These are phyloP conservation scores for Fusarium nematophilum DNA, from an alignment of 2,329 filamentous ascomycete genomes.

Conservation along the genomic window DNA sequence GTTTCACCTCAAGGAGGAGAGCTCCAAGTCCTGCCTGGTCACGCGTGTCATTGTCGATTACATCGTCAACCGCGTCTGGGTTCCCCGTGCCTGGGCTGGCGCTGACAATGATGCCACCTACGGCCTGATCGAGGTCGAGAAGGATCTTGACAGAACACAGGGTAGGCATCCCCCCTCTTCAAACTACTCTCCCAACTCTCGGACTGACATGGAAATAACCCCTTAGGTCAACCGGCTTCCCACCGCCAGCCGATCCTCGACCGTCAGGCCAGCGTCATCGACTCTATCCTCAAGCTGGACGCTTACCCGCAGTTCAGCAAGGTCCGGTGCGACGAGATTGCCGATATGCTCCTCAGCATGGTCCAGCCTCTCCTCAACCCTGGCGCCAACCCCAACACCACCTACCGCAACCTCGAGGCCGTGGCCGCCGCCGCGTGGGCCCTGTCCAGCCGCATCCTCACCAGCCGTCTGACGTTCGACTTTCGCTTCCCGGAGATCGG, in stretches of 20 bases:
- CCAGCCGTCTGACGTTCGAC: slow-evolving; percentile 56
- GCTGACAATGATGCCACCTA: slow-evolving; percentile 50
- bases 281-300: slow-evolving; percentile 51
- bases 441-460: slow-evolving; percentile 60
- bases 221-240: slow-evolving; percentile 48
- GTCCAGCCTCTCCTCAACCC: slow-evolving; percentile 55
- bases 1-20: slow-evolving; percentile 53
- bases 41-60: slow-evolving; percentile 57
- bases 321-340: slow-evolving; percentile 55
- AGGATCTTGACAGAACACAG: slow-evolving; percentile 50
- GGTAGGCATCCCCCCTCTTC: slow-evolving; percentile 39
- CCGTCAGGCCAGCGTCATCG: slow-evolving; percentile 51
- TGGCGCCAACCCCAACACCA: slow-evolving; percentile 47
- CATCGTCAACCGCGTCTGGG: slow-evolving; percentile 56
- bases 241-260: slow-evolving; percentile 55
- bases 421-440: slow-evolving; percentile 58
- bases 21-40: slow-evolving; percentile 56
- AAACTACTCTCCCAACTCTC: background rate
- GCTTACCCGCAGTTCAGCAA: slow-evolving; percentile 46
- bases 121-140: slow-evolving; percentile 51
- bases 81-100: slow-evolving; percentile 53
- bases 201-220: slow-evolving; percentile 19
- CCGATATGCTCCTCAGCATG: slow-evolving; percentile 52
- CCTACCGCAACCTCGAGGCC: slow-evolving; percentile 56
- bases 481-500: slow-evolving; percentile 63